Evolutionary conservation across 257 asterid species (phyloP), one percentile per base, ranked within the genome.

Genomic region (Ilex aquifolium): DNA sequence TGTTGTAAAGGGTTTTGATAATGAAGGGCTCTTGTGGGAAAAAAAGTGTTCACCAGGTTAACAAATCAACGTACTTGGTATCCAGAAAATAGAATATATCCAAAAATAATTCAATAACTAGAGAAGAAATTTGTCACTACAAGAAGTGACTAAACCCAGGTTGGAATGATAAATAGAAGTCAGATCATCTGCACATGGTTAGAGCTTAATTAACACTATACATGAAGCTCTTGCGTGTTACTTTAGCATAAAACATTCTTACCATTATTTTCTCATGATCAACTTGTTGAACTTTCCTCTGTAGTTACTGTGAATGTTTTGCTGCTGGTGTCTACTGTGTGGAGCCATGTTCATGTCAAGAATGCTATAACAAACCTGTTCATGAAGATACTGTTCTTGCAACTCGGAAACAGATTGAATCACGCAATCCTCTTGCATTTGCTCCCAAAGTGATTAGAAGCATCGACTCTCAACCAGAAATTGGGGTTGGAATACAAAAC

Each of bases 311-410:
- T 60, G 93, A 85, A 68, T 85, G 93, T 76, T 85, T 85, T 61
- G 90, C 93, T 67, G 93, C 93, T 44, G 93, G 93, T 31, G 76
- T 82, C 15, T 85, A 85, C 72, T 85, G 93, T 50, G 74, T 72
- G 63, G 93, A 80, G 72, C 83, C 88, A 32, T 85, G 93, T 71
- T 79, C 85, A 4, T 85, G 93, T 64, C 55, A 78, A 17, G 87
- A 79, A 65, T 85, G 93, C 75, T 85, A 80, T 73, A 85, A 85
- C 74, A 82, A 80, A 60, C 93, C 90, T 12, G 32, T 74, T 31
- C 80, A 85, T 32, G 93, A 78, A 70, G 87, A 82, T 73, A 78
- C 79, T n/a, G 93, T 85, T 36, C 83, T 85, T 53, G 82, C 89
- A 14, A 85, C 89, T 0, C 80, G 93, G 56, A 82, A 83, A 62